Base-by-base conservation (phyloP, 1,284 basidiomycete species). In the Thecaphora frezii region DNA sequence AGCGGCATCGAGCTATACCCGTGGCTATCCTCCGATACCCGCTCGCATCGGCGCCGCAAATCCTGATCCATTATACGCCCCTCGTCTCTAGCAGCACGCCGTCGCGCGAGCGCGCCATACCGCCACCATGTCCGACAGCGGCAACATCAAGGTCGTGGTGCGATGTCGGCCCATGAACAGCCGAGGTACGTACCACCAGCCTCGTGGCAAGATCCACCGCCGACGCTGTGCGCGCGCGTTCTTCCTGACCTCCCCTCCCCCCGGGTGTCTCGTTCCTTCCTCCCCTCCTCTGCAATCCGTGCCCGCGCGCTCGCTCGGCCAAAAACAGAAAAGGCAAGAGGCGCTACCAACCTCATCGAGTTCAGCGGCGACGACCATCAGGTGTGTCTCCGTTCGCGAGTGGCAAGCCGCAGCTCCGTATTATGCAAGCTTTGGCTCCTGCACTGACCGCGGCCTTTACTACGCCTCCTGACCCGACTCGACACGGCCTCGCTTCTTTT, bases 101-200 rank as follows among this genome's bases (percentile, higher is more conserved):
- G n/a, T 30, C 28, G 28, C 28, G 7, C 8, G 8, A 14, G 28
- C 28, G 8, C 28, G 28, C 28, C 28, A 25, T 28, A 36, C 42
- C n/a, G 42, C 47, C 60, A 59, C 38, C 38, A 74, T 74, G 73
- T 56, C 71, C 28, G 73, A 75, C 61, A 70, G 69, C 33, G 73
- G 73, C 51, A 76, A 76, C 56, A 76, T 76, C 67, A 76, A 76
- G 48, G 73, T 76, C 51, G 68, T 76, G 4, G 73, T 76, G 38
- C 71, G 73, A 66, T 76, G 73, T 55, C 58, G 73, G 18, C 73
- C 73, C 28, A 59, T 76, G 66, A 76, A 76, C 57, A 60, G 60
- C 36, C 24, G 73, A 51, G 52, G 52, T 54, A 25, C 37, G 51
- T 23, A 10, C 13, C 19, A 5, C 12, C 14, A 26, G 14, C 18